A percentile compares a stretch with the other conserved stretches of the same genome.
These are phyloP conservation scores for Kluyveromyces starmeri DNA, from an alignment of 805 yeast genomes.

Conservation along the genomic window DNA sequence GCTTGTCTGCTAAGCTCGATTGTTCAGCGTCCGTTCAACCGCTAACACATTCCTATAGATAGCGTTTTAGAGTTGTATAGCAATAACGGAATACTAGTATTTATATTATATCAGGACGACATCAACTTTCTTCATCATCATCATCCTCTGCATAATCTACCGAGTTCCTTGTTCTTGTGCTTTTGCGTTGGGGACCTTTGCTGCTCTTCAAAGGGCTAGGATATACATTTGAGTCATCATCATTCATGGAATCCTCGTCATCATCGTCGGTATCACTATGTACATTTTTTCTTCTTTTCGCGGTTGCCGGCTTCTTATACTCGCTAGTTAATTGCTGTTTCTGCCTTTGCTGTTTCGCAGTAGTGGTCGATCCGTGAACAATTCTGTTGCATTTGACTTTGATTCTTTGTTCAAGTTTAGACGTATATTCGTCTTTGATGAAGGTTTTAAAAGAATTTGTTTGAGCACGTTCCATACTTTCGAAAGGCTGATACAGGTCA, in stretches of 20 bases:
- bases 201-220: conserved; percentile 9
- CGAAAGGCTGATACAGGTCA: conserved; percentile 63
- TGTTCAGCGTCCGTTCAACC: too few species aligned
- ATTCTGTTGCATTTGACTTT: conserved; percentile 26
- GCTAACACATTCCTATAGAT: neutral
- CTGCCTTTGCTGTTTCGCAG: conserved; percentile 24
- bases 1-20: too few species aligned
- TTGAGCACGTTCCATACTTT: conserved; percentile 49
- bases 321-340: conserved; percentile 22
- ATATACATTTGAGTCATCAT: conserved; percentile 14
- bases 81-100: neutral
- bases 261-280: conserved; percentile 8
- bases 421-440: conserved; percentile 40
- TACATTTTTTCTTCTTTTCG: conserved; percentile 6
- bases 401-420: conserved; percentile 29
- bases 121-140: conserved; percentile 24
- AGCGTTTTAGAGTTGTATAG: neutral
- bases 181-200: conserved; percentile 32
- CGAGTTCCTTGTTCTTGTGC: conserved; percentile 29
- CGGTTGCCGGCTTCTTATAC: conserved; percentile 9
- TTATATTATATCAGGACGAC: neutral
- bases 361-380: conserved; percentile 23
- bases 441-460: conserved; percentile 44
- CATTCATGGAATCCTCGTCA: conserved; percentile 12
- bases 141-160: conserved; percentile 30